Conservation (phyloP, 2,329 filamentous ascomycete genomes). For the Cladosporium colombiae region DNA sequence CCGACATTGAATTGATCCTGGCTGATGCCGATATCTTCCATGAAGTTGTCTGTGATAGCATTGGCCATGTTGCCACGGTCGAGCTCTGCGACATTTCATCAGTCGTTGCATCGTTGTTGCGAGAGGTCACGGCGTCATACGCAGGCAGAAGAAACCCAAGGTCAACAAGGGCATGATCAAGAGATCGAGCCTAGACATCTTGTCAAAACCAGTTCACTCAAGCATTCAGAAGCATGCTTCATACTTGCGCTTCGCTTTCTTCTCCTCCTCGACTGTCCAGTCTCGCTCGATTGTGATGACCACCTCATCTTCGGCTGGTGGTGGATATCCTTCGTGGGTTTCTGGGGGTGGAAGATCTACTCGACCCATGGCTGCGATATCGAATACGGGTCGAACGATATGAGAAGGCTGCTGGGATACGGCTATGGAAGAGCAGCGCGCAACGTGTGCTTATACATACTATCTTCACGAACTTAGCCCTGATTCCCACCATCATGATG, state of each 20-base stretch:
- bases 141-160: conserved; percentile 38
- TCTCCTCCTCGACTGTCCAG: conserved; percentile 35
- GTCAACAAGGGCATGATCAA: conserved; percentile 38
- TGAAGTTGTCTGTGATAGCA: conserved; percentile 36
- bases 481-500: not conserved
- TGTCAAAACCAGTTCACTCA: not conserved
- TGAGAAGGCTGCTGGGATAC: not conserved
- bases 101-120: not conserved
- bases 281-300: conserved; percentile 23
- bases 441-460: conserved; percentile 14
- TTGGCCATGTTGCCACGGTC: conserved; percentile 34
- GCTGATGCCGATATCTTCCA: conserved; percentile 35
- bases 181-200: conserved; percentile 30
- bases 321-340: not conserved
- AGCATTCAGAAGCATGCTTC: not conserved
- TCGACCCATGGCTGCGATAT: conserved; percentile 8
- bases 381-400: not conserved
- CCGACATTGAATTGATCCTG: conserved; percentile 39
- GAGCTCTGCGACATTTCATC: conserved; percentile 8
- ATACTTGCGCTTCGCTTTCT: conserved; percentile 35
- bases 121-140: conserved; percentile 16
- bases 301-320: conserved; percentile 18
- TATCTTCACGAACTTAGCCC: not conserved
- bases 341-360: conserved; percentile 14
- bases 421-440: not conserved